Evolutionary conservation across 495 filamentous ascomycete species (phyloP), one percentile per base, ranked within the genome.

Genomic region (Neurospora sublineolata): DNA sequence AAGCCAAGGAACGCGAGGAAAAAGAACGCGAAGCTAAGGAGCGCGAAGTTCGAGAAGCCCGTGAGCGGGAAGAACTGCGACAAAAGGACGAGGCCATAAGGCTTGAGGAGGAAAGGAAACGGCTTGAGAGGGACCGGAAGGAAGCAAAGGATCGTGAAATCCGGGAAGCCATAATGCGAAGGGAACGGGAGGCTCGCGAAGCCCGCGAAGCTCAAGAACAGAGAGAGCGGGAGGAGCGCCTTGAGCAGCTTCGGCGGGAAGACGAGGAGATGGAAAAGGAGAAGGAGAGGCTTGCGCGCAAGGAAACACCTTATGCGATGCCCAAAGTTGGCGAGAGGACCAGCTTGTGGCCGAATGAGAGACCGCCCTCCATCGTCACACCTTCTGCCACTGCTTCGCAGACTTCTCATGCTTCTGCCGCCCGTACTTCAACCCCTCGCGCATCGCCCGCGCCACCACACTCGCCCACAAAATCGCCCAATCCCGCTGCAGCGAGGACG

Each of bases 241-340:
- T 76, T 1, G 74, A 73, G 37, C 69, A 71, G 14, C 72, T 76
- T 9, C 69, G 74, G 11, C 52, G 37, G 70, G 74, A 75, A 41
- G 69, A 73, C 3, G 70, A 74, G 74, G 77, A 76, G 69, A 71
- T 37, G 42, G 72, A 73, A 40, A 71, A 73, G 72, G 80, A 78
- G 58, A 75, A 75, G 72, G 70, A 72, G 77, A 83, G 79, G 74
- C 79, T 72, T 70, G 69, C 75, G 75, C 76, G 77, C 75, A 80
- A 80, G 79, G 80, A 78, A 38, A 79, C 79, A 14, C 79, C 80
- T 33, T 86, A 88, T 52, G 81, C 85, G n/a, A 85, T 80, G 81
- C 86, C 84, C 37, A 81, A 84, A 40, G 79, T 85, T 12, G 86
- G 87, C 68, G 87, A 89, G 72, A 88, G 81, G 80, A 86, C 83